Base-by-base conservation (phyloP, 805 yeast species). In the Starmera pachycereana region DNA sequence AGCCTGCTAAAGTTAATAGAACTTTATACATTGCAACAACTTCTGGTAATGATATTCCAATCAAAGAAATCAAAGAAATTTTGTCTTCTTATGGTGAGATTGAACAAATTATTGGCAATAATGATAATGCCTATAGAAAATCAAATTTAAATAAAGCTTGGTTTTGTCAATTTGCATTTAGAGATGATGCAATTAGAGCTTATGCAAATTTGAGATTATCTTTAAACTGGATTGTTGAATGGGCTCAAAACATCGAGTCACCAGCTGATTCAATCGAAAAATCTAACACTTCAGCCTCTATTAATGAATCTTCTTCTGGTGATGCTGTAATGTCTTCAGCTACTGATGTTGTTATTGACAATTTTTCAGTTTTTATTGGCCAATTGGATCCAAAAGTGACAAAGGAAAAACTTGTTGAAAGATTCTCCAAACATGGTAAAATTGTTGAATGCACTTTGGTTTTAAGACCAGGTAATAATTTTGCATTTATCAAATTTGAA, bases 181-280 rank as follows among this genome's bases (percentile, higher is more conserved):
- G 96, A 36, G 94, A 84, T 56, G 95, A 87, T 58, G 95, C 96
- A 11, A 83, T 85, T 35, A 71, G 83, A 52, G 94, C 95, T 0
- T 86, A 74, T 64, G 88, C 92, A 3, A 73, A 71, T 49, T 64
- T 81, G 44, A 71, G 81, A 47, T 67, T 71, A 12, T 71, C 71
- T 36, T 61, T 67, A 8, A 59, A 62, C n/a, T 76, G 77, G 71
- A 62, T 62, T 35, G 82, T 81, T 34, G 87, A 82, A 51, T 86
- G 96, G 96, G 87, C 92, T 0, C 89, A 85, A 60, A 86, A 86
- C 53, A 69, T 86, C 35, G 88, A 78, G 37, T 72, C 70, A 30
- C 68, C 71, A 22, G 55, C 58, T 29, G 62, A 58, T 31, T 49
- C 34, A 2, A 3, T 33, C 8, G 48, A 39, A 2, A 44, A 40